Conservation (phyloP, 2,329 filamentous ascomycete genomes). For the Pestalotiopsis sp. region DNA sequence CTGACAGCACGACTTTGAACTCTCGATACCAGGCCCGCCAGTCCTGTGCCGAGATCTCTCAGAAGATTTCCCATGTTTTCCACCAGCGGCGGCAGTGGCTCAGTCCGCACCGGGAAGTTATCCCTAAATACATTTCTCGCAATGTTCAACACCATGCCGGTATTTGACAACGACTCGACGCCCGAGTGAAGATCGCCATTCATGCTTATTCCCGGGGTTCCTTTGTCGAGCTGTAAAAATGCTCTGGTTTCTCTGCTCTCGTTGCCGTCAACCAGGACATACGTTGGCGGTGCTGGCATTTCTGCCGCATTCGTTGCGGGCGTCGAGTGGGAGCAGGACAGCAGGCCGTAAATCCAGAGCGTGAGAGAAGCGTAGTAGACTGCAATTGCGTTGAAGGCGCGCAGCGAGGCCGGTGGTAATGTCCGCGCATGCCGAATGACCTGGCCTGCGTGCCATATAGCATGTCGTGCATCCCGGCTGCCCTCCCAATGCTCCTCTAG, state of each 20-base stretch:
- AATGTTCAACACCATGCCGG: conserved; percentile 24
- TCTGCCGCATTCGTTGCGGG: conserved; percentile 7
- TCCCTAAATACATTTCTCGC: conserved; percentile 25
- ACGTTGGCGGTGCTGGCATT: conserved; percentile 11
- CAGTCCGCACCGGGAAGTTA: conserved; percentile 28
- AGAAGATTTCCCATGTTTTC: conserved; percentile 29
- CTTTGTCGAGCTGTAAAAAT: conserved; percentile 28
- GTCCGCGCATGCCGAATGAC: conserved; percentile 25
- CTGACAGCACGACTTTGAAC: conserved; percentile 21
- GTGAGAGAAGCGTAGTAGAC: conserved; percentile 31
- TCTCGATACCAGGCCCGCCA: conserved; percentile 15
- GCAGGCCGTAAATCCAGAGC: conserved; percentile 29
- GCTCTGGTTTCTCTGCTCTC: conserved; percentile 27
- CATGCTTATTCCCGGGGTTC: conserved; percentile 22
- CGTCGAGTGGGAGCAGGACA: conserved; percentile 16
- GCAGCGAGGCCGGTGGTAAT: conserved; percentile 27
- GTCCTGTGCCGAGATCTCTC: conserved; percentile 26
- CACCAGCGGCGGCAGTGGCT: conserved; percentile 34
- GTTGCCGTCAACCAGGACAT: conserved; percentile 27
- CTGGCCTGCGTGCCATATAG: conserved; percentile 32
- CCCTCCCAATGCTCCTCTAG: conserved; percentile 28
- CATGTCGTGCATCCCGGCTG: conserved; percentile 27
- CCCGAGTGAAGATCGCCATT: conserved; percentile 13
- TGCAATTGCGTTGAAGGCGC: conserved; percentile 30
- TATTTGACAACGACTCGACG: conserved; percentile 25